phyloP scores from a whole-genome alignment of 2,329 filamentous ascomycete species.

The Penicillium thymicola region DNA sequence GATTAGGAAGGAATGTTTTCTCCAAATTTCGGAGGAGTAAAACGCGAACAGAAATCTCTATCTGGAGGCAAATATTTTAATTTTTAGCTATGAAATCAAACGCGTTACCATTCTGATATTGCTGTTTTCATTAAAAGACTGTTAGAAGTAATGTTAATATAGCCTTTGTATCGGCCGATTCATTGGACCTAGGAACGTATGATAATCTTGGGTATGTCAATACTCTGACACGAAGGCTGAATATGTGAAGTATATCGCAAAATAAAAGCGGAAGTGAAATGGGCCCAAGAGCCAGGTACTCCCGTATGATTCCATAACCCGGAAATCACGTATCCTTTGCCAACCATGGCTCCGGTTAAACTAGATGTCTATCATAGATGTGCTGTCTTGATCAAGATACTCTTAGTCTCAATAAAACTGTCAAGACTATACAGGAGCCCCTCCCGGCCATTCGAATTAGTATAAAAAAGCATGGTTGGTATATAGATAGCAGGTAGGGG shows the following conservation, averaged over 20 bases:
- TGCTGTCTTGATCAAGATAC: constrained; percentile 25
- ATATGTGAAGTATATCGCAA: neutral
- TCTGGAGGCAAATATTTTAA: neutral
- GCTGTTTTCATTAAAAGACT: neutral
- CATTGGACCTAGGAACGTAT: neutral
- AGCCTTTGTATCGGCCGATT: neutral
- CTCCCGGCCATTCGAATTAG: constrained; percentile 30
- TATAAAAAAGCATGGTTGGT: neutral
- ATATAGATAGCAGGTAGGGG: neutral
- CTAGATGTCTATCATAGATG: neutral
- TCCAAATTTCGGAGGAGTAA: neutral
- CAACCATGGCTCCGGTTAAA: neutral
- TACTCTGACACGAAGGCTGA: neutral
- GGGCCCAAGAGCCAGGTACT: neutral
- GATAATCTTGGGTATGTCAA: neutral
- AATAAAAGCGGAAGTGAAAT: neutral
- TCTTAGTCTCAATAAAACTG: constrained; percentile 31
- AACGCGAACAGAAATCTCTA: neutral
- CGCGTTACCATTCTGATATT: neutral
- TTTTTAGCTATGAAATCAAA: neutral
- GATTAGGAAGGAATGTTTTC: neutral
- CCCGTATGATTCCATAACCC: neutral
- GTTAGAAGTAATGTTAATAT: neutral
- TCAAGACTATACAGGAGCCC: constrained; percentile 38
- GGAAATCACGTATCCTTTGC: neutral